Conservation (phyloP, 164 flowering plant genomes). For the Vitis labrusca region DNA sequence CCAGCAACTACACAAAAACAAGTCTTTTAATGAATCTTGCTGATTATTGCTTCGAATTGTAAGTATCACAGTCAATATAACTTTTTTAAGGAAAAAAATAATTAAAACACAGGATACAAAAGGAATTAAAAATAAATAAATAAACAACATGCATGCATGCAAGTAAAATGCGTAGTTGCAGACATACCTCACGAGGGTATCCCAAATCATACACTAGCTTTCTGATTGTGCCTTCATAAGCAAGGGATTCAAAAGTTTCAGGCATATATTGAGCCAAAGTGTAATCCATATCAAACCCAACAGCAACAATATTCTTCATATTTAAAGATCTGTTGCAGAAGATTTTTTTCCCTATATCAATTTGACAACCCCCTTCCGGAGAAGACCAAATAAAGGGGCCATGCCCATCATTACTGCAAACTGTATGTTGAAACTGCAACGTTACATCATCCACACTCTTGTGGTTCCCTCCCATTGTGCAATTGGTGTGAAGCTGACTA, state of each 20-base stretch:
- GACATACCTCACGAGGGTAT: slow-evolving; percentile 82
- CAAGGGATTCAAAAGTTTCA: slow-evolving; percentile 93
- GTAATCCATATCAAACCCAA: slow-evolving; percentile 99
- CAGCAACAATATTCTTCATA: slow-evolving; percentile 89
- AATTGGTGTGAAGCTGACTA: slow-evolving; percentile 30
- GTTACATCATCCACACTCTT: slow-evolving; percentile 25
- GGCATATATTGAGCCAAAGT: slow-evolving; percentile 96
- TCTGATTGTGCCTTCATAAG: slow-evolving; percentile 81
- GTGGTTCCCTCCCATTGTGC: slow-evolving; percentile 41
- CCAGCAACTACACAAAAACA: slow-evolving; percentile 58
- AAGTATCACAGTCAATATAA: neutral
- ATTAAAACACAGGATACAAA: neutral
- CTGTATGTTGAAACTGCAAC: slow-evolving; percentile 19
- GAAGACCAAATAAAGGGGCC: slow-evolving; percentile 69
- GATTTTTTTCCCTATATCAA: slow-evolving; percentile 71
- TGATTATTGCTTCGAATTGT: neutral
- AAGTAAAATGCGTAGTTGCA: neutral
- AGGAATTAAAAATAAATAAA: neutral
- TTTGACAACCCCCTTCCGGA: slow-evolving; percentile 49
- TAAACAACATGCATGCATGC: no score
- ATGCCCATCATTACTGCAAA: slow-evolving; percentile 21
- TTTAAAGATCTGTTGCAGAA: slow-evolving; percentile 94
- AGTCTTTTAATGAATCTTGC: slow-evolving; percentile 5
- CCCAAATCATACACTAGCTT: slow-evolving; percentile 88
- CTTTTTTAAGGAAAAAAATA: neutral